Conservation (phyloP, 2,329 filamentous ascomycete species). For the Microsporum canis region DNA sequence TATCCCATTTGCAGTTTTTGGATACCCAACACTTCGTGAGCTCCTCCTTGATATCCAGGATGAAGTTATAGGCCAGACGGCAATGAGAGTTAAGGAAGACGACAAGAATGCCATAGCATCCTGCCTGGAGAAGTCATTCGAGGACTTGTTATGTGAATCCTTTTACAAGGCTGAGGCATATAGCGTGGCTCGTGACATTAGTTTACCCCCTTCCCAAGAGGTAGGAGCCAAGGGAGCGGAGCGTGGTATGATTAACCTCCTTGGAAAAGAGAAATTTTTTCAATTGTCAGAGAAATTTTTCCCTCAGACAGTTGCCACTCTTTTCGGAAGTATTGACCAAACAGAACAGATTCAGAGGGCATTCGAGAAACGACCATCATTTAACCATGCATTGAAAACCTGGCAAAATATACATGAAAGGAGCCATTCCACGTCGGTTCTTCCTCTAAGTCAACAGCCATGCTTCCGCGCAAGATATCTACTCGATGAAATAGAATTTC, state of each 20-base stretch:
- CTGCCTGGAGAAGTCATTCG: slow-evolving; percentile 44
- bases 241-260: slow-evolving; percentile 52
- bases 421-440: slow-evolving; percentile 51
- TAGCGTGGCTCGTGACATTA: slow-evolving; percentile 64
- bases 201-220: slow-evolving; percentile 32
- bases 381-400: slow-evolving; percentile 50
- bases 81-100: slow-evolving; percentile 65
- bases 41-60: slow-evolving; percentile 60
- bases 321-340: slow-evolving; percentile 67
- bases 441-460: slow-evolving; percentile 76
- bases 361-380: slow-evolving; percentile 48
- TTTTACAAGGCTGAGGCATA: slow-evolving; percentile 78
- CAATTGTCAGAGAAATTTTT: slow-evolving; percentile 58
- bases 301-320: slow-evolving; percentile 60
- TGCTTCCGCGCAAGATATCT: slow-evolving; percentile 71
- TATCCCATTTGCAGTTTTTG: slow-evolving; percentile 79
- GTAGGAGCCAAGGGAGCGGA: slow-evolving; percentile 48
- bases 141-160: slow-evolving; percentile 51
- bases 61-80: slow-evolving; percentile 67
- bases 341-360: slow-evolving; percentile 61
- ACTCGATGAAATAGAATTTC: slow-evolving; percentile 59
- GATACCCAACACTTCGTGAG: slow-evolving; percentile 56
- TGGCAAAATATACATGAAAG: slow-evolving; percentile 59
- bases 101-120: slow-evolving; percentile 51
- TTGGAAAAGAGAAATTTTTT: slow-evolving; percentile 57